Evolutionary conservation across 2,329 filamentous ascomycete species (phyloP).

Genomic region (Colletotrichum shisoi): DNA sequence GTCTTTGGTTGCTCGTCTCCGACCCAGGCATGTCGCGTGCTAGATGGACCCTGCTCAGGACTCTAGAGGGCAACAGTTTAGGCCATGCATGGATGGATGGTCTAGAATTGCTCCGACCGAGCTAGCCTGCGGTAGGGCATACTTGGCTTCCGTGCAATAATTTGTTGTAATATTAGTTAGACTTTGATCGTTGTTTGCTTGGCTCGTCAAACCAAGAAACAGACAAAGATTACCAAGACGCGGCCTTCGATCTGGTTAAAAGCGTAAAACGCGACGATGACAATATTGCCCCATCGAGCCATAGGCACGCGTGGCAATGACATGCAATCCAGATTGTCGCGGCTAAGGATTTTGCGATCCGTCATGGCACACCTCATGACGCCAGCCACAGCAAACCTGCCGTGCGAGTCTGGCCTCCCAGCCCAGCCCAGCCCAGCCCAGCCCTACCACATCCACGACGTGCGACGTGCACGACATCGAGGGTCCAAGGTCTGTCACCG

Average conservation of each 20-base stretch:
- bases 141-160: constrained; percentile 14
- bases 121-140: constrained; percentile 10
- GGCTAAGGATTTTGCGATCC: not conserved
- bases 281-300: constrained; percentile 1
- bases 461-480: constrained; percentile 18
- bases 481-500: constrained; percentile 12
- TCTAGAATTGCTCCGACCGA: not conserved
- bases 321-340: constrained; percentile 1
- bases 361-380: constrained; percentile 29
- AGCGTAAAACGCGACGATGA: constrained; percentile 11
- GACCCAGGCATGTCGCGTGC: constrained; percentile 9
- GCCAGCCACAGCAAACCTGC: constrained; percentile 30
- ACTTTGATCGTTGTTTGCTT: constrained; percentile 10
- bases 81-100: constrained; percentile 11
- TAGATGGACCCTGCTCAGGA: not conserved
- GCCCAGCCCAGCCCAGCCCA: constrained; percentile 29
- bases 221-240: constrained; percentile 7
- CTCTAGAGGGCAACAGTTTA: constrained; percentile 8
- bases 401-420: not conserved
- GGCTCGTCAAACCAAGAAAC: constrained; percentile 17
- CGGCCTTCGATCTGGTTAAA: not conserved
- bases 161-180: constrained; percentile 22
- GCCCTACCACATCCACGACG: constrained; percentile 21
- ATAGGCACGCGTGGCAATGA: constrained; percentile 10
- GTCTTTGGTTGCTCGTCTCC: not conserved